phyloP scores from a whole-genome alignment of 192 early-diverging fungal species.

The Chytriomyces confervae region DNA sequence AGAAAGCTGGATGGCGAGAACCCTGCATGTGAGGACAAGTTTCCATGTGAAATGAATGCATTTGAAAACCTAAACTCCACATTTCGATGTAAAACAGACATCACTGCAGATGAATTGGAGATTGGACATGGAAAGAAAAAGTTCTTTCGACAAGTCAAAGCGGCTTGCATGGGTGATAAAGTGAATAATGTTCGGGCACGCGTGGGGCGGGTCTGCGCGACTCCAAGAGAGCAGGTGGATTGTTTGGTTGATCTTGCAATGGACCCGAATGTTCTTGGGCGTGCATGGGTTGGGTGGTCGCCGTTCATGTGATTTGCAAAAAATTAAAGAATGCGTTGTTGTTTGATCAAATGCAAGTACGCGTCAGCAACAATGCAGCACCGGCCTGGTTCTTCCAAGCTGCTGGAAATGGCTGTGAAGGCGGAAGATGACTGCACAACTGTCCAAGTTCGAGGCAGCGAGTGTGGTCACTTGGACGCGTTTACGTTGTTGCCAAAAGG shows the following conservation, averaged over 20 bases:
- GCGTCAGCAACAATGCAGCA: no score
- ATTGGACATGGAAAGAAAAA: slow-evolving; percentile 66
- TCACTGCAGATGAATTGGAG: slow-evolving; percentile 61
- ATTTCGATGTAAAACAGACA: slow-evolving; percentile 39
- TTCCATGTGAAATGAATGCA: neutral
- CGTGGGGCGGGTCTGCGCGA: slow-evolving; percentile 50
- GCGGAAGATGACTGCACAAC: no score
- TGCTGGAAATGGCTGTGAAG: no score
- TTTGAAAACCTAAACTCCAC: neutral
- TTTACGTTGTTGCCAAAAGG: no score
- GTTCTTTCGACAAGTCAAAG: slow-evolving; percentile 54
- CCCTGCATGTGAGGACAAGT: slow-evolving; percentile 58
- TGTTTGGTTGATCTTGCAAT: slow-evolving; percentile 79
- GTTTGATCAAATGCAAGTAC: no score
- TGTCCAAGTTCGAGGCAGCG: no score
- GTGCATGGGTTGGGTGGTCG: slow-evolving; percentile 75
- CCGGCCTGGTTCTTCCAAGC: no score
- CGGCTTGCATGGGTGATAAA: slow-evolving; percentile 58
- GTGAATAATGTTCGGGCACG: slow-evolving; percentile 52
- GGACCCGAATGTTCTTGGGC: slow-evolving; percentile 67
- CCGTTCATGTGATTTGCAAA: slow-evolving; percentile 55
- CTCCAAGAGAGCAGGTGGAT: slow-evolving; percentile 70
- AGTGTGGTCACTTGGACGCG: no score
- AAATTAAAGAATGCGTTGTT: slow-evolving; percentile 17
- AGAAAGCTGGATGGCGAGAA: slow-evolving; percentile 75